Base-by-base conservation (phyloP, 805 yeast genomes). In the Ogataea parapolymorpha region DNA sequence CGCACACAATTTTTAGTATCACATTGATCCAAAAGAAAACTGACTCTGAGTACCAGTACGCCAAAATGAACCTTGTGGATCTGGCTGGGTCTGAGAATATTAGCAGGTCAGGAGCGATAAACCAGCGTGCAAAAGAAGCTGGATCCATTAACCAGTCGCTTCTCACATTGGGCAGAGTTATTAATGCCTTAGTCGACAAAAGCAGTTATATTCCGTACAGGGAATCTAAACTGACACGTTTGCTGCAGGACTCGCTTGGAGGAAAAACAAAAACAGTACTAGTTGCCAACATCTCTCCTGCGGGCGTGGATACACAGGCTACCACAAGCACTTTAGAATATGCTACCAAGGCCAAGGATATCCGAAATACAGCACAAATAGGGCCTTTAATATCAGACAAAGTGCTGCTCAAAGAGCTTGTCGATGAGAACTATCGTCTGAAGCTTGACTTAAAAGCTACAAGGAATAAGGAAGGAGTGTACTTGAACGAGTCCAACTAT, bases 31-130 rank as follows among this genome's bases (percentile, higher is more conserved):
- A 70, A 51, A 72, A 71, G 42, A 54, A 56, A 17, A 44, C 37
- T 24, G 58, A 52, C 6, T 35, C 47, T 6, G 60, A 55, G 30
- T 65, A 61, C 35, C 55, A 56, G 13, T 50, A 49, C 32, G 58
- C 68, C 6, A 65, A 65, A 41, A 51, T 64, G 60, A 87, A 89
- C 56, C 66, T 89, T 16, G 98, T 91, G 5, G 98, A 91, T 66
- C 70, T 91, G 49, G 99, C 98, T 0, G 98, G 99, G 0, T 85
- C 95, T 5, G 99, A 91, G 60, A 90, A 90, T 58, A 82, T 91
- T 39, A 76, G 71, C 48, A 70, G 88, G 53, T 85, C 96, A 0
- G 99, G 99, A 3, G 96, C 97, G 0, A 71, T 78, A 17, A 80
- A 85, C 50, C 83, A 79, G 57, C 72, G 96, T 32, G 96, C 96